phyloP scores from a whole-genome alignment of 352 stramenopile species.

The Poterioochromonas sp. region DNA sequence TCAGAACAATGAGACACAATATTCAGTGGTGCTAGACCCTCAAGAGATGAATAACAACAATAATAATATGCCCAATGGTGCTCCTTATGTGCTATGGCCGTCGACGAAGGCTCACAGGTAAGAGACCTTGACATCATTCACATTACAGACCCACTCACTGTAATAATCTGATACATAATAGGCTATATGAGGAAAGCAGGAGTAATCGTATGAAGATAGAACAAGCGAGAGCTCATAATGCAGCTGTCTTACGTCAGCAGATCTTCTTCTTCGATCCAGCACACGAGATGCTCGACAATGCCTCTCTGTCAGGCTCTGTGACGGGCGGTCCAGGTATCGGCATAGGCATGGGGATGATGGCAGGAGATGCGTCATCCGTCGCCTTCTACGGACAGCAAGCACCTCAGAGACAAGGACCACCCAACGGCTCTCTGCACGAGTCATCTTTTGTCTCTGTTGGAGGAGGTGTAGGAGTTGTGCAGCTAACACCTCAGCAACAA shows the following conservation, averaged over 20 bases:
- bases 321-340: neutral
- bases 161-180: neutral
- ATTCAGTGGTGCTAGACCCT: slow-evolving; percentile 8
- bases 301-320: neutral
- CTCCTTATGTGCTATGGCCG: neutral
- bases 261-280: neutral
- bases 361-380: neutral
- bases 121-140: neutral
- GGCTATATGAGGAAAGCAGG: neutral
- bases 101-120: neutral
- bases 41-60: neutral
- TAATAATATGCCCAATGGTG: neutral
- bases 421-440: neutral
- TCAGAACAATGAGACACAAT: slow-evolving; percentile 3
- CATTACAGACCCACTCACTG: too few relatives aligned
- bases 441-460: neutral
- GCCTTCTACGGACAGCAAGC: neutral
- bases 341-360: neutral
- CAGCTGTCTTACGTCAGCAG: neutral
- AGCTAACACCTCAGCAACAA: neutral
- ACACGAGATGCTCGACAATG: neutral
- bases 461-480: neutral
- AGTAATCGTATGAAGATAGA: slow-evolving; percentile 4
- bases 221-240: neutral
- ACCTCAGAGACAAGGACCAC: neutral